Evolutionary conservation across 495 filamentous ascomycete species (phyloP).

Genomic region (Tuber magnatum): DNA sequence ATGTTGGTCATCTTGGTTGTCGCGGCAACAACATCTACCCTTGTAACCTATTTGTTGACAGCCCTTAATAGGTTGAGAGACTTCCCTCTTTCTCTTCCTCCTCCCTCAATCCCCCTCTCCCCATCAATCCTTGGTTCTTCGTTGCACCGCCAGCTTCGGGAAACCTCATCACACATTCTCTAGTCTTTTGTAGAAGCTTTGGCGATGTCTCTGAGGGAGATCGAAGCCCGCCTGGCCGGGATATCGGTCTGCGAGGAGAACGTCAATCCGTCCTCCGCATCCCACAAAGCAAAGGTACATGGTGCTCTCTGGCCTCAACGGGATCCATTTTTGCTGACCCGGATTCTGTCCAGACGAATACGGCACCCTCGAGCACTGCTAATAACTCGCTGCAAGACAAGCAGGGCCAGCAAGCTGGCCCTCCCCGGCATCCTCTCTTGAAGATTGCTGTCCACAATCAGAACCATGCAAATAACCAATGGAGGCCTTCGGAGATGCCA

Average conservation of each 20-base stretch:
- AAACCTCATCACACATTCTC: constrained; percentile 1
- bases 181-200: neutral
- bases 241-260: constrained; percentile 78
- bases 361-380: constrained; percentile 48
- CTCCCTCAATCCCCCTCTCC: constrained; percentile 48
- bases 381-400: constrained; percentile 48
- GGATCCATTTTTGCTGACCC: constrained; percentile 38
- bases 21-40: constrained; percentile 21
- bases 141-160: constrained; percentile 56
- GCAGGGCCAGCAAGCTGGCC: constrained; percentile 43
- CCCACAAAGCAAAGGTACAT: constrained; percentile 64
- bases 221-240: constrained; percentile 76
- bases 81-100: constrained; percentile 39
- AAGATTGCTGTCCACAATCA: constrained; percentile 76
- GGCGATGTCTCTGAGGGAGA: constrained; percentile 53
- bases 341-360: constrained; percentile 48
- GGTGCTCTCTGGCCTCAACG: constrained; percentile 2
- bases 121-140: constrained; percentile 57
- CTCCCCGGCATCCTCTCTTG: constrained; percentile 48
- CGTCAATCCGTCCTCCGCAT: constrained; percentile 48
- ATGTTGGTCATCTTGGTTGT: constrained; percentile 15
- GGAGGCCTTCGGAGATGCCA: constrained; percentile 42
- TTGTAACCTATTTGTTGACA: constrained; percentile 27
- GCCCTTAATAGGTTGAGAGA: constrained; percentile 19
- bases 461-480: constrained; percentile 52